Evolutionary conservation across 2,329 filamentous ascomycete genomes (phyloP).

Genomic region (Endocalyx cinctus): DNA sequence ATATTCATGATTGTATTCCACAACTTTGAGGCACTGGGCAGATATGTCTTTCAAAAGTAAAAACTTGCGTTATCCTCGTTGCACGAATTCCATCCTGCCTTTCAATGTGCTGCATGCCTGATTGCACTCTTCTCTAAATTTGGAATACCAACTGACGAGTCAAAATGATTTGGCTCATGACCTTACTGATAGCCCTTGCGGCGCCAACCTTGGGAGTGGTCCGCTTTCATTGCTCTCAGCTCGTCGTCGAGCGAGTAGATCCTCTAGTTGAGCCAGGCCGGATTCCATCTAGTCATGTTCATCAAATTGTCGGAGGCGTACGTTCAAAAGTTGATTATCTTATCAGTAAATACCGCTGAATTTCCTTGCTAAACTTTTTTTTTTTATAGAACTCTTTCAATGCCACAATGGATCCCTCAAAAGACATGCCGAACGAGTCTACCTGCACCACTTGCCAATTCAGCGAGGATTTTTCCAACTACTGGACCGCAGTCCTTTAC

Average conservation of each 20-base stretch:
- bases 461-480: conserved; percentile 22
- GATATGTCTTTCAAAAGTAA: too few relatives aligned
- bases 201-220: conserved; percentile 2
- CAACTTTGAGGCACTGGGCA: too few relatives aligned
- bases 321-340: conserved; percentile 1
- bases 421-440: conserved; percentile 22
- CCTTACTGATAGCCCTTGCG: neutral
- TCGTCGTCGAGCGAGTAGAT: conserved; percentile 35
- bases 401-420: conserved; percentile 21
- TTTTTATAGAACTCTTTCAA: conserved; percentile 22
- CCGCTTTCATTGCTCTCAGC: conserved; percentile 40
- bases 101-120: too few relatives aligned
- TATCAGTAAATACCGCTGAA: too few relatives aligned
- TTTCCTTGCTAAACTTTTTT: too few relatives aligned
- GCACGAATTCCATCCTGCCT: too few relatives aligned
- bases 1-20: too few relatives aligned
- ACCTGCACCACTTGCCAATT: conserved; percentile 24
- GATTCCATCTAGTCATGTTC: conserved; percentile 45
- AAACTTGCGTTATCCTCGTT: too few relatives aligned
- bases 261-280: conserved; percentile 28
- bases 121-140: too few relatives aligned
- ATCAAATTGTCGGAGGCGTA: conserved; percentile 45
- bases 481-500: conserved; percentile 24
- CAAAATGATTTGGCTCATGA: neutral
- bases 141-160: neutral